Evolutionary conservation across 2,329 filamentous ascomycete species (phyloP), one percentile per base, ranked within the genome.

Genomic region (Fusarium pseudocircinatum): DNA sequence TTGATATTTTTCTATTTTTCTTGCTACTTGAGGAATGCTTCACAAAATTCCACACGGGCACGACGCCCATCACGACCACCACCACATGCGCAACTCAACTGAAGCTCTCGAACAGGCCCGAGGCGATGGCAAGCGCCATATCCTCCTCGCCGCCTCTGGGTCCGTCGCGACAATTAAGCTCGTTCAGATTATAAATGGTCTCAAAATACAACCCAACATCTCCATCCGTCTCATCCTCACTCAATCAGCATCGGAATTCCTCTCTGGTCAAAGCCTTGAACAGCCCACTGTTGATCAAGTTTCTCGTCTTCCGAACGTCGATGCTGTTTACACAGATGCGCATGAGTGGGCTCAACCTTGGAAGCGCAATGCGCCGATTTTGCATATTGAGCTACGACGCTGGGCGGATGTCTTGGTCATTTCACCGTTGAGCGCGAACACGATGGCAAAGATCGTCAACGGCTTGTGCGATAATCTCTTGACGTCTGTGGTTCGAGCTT

Each of bases 121-220:
- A 24, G 68, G 68, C 36, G 84, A 86, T 57, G 82, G 81, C 70
- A 85, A 85, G 67, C 77, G 75, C 18, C 84, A 86, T 60, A 76
- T 86, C 18, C 77, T 86, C 3, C 79, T 86, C 11, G 84, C 84
- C 1, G 83, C 83, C 10, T 80, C 79, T 12, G 84, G 85, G 34
- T 86, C 93, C 2, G 94, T 97, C n/a, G 95, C 95, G 20, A 94
- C 93, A 12, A 97, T 97, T 78, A 98, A 98, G 80, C 84, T 94
- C 6, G 90, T 90, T 4, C 84, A 88, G 43, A 94, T 95, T 73
- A 85, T 92, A 67, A 78, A 83, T 24, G 86, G 90, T 4, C 87
- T 95, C 8, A 85, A 83, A 22, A 75, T 79, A 49, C 86, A 75
- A 77, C 80, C 72, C 79, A 87, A 83, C 53, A 85, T 98, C 63